Evolutionary conservation across 805 yeast genomes (phyloP), one percentile per base, ranked within the genome.

Genomic region (Schizosaccharomyces osmophilus): DNA sequence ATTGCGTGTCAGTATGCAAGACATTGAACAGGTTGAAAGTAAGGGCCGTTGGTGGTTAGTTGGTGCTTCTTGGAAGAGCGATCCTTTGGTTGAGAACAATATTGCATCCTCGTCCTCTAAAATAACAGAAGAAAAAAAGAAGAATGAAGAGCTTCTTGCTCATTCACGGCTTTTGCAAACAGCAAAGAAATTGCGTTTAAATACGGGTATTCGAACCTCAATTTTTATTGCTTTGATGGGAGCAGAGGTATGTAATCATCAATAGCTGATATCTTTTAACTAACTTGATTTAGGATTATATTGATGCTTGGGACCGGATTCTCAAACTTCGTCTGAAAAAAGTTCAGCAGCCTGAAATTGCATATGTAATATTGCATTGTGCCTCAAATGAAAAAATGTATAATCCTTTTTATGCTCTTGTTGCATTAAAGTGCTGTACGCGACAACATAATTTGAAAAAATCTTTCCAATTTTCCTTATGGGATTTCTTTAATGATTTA

Each of bases 31-130:
- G 64, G 77, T 87, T 29, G 85, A 83, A 15, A 79, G 83, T 0
- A 81, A 82, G 65, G 99, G 99, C 62, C 93, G 90, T 72, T 93
- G 99, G 99, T 93, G 99, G 99, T 75, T 93, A 41, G 90, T 93
- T 39, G 99, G 99, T 60, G 86, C 97, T 0, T 95, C 98, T 0
- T 93, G 97, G 96, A 86, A 82, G 68, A 96, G 95, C 2, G 73
- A 75, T 62, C 51, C 51, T 19, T 45, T 24, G 22, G 51, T n/a
- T 4, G 75, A 72, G 55, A n/a, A 55, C 6, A 55, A 58, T 4
- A 43, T 60, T 4, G 61, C 55, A 64, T 43, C 55, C 64, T 55
- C 64, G 64, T 42, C 45, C 29, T 48, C 45, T 13, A 61, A 54
- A 41, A 67, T 65, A 45, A 75, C 74, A 55, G 73, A 73, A 3